Evolutionary conservation across 1,284 basidiomycete genomes (phyloP), one percentile per base, ranked within the genome.

Genomic region (Ustilago hordei): DNA sequence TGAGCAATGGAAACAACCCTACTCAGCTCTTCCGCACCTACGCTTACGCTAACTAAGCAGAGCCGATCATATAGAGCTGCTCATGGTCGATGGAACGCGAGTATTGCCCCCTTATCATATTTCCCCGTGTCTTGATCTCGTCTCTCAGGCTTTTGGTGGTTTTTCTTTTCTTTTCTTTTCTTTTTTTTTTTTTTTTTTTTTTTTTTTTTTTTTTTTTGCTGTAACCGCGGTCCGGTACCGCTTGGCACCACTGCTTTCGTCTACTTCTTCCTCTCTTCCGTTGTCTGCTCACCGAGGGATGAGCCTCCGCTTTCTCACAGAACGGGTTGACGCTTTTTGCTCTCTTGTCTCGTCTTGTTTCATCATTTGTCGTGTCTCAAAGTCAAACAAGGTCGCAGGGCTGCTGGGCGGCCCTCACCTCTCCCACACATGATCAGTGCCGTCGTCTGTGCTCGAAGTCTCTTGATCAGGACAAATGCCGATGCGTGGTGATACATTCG

Each of bases 1-100:
- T 83, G 9, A 53, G 55, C 19, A 58, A 71, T 53, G 77, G 75
- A 43, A 68, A 73, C 58, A 64, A 67, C 47, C 80, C 81, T 8
- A 81, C 67, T 11, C 12, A 60, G 2, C 71, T 83, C 55, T 82
- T 70, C 69, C 45, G 55, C 43, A 64, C 61, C 12, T 75, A 75
- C 50, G 68, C 72, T 41, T 39, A 69, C 19, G 35, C 66, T 23
- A 55, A 55, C 62, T 74, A 15, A 58, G 50, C 48, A 69, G 17
- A 58, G 50, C 48, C 31, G 9, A n/a, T 47, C 41, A 13, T 47
- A 4, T 23, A 57, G 55, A 34, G 32, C 43, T 15, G 45, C 28
- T 39, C 13, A 39, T 47, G 36, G 19, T 32, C 45, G n/a, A 23
- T 48, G 9, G 23, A 50, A 13, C 28, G 28, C 9, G 19, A 15